phyloP scores from a whole-genome alignment of 768 basidiomycete genomes.

The Aureoboletus auriporus region DNA sequence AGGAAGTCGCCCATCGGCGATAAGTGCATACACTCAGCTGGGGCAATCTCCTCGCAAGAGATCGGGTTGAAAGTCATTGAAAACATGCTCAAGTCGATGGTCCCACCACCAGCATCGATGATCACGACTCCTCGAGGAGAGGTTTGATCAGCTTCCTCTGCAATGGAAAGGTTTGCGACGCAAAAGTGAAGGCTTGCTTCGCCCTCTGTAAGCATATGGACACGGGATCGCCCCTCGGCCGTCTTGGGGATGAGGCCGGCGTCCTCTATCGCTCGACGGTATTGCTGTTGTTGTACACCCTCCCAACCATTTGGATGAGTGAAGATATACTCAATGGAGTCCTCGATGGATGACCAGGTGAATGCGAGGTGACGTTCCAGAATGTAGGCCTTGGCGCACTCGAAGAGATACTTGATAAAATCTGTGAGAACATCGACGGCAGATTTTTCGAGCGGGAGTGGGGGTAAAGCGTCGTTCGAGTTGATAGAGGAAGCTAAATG shows the following conservation, averaged over 20 bases:
- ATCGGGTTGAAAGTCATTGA: slow-evolving; percentile 32
- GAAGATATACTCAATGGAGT: slow-evolving; percentile 45
- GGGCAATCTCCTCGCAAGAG: slow-evolving; percentile 33
- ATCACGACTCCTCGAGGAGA: slow-evolving; percentile 35
- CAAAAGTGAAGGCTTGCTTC: slow-evolving; percentile 60
- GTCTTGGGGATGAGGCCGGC: slow-evolving; percentile 47
- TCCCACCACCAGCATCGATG: slow-evolving; percentile 47
- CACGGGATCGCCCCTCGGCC: slow-evolving; percentile 32
- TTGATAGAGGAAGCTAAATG: slow-evolving; percentile 22
- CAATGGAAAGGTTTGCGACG: slow-evolving; percentile 30
- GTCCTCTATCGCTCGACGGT: slow-evolving; percentile 46
- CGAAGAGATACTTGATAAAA: slow-evolving; percentile 40
- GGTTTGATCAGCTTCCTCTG: slow-evolving; percentile 9
- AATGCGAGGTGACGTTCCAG: slow-evolving; percentile 38
- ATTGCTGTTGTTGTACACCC: slow-evolving; percentile 47
- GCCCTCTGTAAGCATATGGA: slow-evolving; percentile 55
- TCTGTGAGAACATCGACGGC: slow-evolving; percentile 40
- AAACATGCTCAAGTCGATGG: slow-evolving; percentile 38
- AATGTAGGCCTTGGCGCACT: slow-evolving; percentile 42
- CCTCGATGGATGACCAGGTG: slow-evolving; percentile 40
- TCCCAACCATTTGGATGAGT: slow-evolving; percentile 66
- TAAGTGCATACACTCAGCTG: slow-evolving; percentile 25
- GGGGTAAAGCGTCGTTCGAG: slow-evolving; percentile 30
- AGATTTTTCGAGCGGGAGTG: slow-evolving; percentile 37
- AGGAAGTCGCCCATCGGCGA: background rate